Evolutionary conservation across 305 asterid species (phyloP), one percentile per base, ranked within the genome.

Genomic region (Fraxinus sp.): DNA sequence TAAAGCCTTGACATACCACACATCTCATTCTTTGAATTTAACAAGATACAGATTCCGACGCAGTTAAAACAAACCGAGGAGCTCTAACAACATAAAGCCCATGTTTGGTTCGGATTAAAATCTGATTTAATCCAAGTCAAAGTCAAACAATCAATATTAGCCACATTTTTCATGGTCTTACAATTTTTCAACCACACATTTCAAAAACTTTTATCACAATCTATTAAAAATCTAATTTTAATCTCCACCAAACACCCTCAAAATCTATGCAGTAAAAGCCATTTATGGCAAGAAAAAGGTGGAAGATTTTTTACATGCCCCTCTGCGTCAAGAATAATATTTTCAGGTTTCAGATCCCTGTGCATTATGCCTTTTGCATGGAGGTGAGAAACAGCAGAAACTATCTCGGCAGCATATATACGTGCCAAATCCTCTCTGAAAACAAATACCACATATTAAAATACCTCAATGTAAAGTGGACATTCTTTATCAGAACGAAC

Each of bases 261-360:
- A 46, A 84, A 26, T 2, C 68, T 20, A 10, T 2, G 77, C 84
- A 24, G 20, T 8, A 57, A 71, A 81, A 75, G 57, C 26, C 18
- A 77, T 24, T 28, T 7, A 5, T 10, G 10, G 81, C 73, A 73
- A 74, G 73, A 39, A 39, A 26, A n/a, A 36, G 8, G 73, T 32
- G 57, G 79, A 35, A 73, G 81, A 80, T 74, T 82, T 83, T 83
- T 83, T 91, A 95, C 98, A 84, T 95, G 98, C 24, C 98, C 98
- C 84, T 92, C 97, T 3, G 91, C 93, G 87, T 92, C 98, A 80
- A 95, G 89, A 79, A 95, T 91, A 86, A 93, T 88, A 86, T 95
- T 95, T 90, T 95, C 98, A n/a, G 98, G 98, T 87, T 95, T 93
- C 57, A 95, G 92, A 87, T 95, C 98, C 88, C 98, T 88, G 85